These are phyloP conservation scores for Neurospora sp. DNA, from an alignment of 495 filamentous ascomycete genomes.

Conservation along the genomic window DNA sequence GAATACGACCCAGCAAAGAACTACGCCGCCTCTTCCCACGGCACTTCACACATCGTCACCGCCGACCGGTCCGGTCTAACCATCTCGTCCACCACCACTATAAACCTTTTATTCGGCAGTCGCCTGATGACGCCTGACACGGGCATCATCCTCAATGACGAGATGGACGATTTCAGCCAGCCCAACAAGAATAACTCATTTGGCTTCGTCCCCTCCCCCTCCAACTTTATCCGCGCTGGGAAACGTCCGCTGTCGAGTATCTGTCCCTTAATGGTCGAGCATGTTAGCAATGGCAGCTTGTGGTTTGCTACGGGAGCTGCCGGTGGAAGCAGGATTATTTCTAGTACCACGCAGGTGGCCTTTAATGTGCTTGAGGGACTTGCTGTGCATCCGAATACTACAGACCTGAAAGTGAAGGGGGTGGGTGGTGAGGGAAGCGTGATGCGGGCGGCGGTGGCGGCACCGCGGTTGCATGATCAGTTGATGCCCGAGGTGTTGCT, in stretches of 20 bases:
- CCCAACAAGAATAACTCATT: slow-evolving; percentile 68
- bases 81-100: slow-evolving; percentile 65
- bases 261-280: slow-evolving; percentile 64
- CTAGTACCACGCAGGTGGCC: slow-evolving; percentile 66
- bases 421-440: slow-evolving; percentile 34
- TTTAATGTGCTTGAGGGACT: slow-evolving; percentile 55
- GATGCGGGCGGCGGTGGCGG: slow-evolving; percentile 49
- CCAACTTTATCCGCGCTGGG: slow-evolving; percentile 71
- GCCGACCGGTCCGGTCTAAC: slow-evolving; percentile 61
- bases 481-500: slow-evolving; percentile 56
- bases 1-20: slow-evolving; percentile 53
- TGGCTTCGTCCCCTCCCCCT: slow-evolving; percentile 66
- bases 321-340: slow-evolving; percentile 84
- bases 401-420: not conserved
- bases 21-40: slow-evolving; percentile 40
- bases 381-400: not conserved
- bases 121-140: slow-evolving; percentile 72
- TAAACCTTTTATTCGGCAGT: slow-evolving; percentile 79
- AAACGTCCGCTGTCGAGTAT: slow-evolving; percentile 79
- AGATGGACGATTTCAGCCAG: slow-evolving; percentile 91
- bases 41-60: slow-evolving; percentile 67
- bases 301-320: slow-evolving; percentile 68
- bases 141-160: slow-evolving; percentile 69
- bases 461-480: slow-evolving; percentile 75
- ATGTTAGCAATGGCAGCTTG: slow-evolving; percentile 49